These are phyloP conservation scores for Ricinus communis DNA, from an alignment of 345 rosid species.

Conservation along the genomic window DNA sequence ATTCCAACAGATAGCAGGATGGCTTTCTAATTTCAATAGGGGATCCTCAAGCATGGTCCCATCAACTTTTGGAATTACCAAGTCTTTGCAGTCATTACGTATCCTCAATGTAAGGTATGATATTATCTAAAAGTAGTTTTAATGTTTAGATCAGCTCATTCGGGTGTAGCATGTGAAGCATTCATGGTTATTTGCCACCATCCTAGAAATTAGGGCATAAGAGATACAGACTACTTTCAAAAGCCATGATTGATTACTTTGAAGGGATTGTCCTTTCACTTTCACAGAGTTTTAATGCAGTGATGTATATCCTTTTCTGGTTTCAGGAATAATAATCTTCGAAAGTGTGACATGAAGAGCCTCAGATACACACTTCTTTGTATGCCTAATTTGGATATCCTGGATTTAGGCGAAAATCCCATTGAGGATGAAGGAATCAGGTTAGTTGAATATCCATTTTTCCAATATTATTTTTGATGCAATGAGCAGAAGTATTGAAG, in stretches of 20 bases:
- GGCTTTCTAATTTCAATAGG: constrained; percentile 64
- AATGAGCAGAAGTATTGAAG: constrained; percentile 23
- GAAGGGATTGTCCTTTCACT: neutral
- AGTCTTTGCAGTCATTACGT: constrained; percentile 57
- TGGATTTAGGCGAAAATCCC: constrained; percentile 84
- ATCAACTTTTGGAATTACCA: constrained; percentile 28
- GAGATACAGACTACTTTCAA: constrained; percentile 8
- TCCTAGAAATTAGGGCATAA: neutral
- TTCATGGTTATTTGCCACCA: neutral
- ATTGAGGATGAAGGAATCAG: constrained; percentile 74
- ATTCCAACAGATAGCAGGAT: constrained; percentile 63
- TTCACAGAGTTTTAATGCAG: constrained; percentile 4
- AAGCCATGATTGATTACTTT: constrained; percentile 6
- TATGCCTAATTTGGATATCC: constrained; percentile 70
- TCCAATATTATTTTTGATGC: neutral
- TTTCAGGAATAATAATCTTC: constrained; percentile 71
- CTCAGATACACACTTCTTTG: constrained; percentile 52
- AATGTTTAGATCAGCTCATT: neutral
- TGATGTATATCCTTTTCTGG: constrained; percentile 23
- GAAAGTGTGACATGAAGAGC: constrained; percentile 55
- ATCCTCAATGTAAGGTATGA: constrained; percentile 71
- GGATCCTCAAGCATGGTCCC: constrained; percentile 33
- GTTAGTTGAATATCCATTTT: constrained; percentile 40
- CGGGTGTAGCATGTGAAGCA: neutral
- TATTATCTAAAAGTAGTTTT: constrained; percentile 1